Conservation (phyloP, 163 green algal genomes). For the Coccomyxa subellipsoidea region DNA sequence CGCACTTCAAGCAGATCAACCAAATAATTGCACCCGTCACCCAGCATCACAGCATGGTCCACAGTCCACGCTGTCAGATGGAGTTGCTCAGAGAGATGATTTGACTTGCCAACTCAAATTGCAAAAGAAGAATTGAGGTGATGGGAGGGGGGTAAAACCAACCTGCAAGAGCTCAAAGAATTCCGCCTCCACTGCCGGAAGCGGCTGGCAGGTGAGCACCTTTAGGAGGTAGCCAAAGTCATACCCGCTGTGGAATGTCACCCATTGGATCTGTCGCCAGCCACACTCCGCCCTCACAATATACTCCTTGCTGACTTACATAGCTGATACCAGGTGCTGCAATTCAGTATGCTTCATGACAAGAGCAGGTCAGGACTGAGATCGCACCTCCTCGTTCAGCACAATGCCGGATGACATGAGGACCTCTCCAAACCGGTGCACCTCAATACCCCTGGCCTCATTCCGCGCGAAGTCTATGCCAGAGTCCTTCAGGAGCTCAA, state of each 20-base stretch:
- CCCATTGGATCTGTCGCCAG: constrained; percentile 70
- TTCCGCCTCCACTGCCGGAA: constrained; percentile 83
- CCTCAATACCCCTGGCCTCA: constrained; percentile 86
- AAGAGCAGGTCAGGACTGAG: constrained; percentile 12
- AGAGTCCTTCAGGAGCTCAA: constrained; percentile 94
- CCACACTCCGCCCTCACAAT: not conserved
- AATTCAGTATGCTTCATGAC: not conserved
- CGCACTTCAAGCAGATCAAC: no score
- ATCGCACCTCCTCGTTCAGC: constrained; percentile 84
- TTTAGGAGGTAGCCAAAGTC: constrained; percentile 99
- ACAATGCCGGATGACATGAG: constrained; percentile 96
- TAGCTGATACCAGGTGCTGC: not conserved
- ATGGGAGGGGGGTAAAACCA: no score
- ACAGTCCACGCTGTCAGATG: no score
- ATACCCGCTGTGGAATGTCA: constrained; percentile 90
- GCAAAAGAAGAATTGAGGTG: no score
- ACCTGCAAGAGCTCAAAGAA: constrained; percentile 90
- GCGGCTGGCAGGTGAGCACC: constrained; percentile 77
- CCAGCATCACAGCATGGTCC: no score
- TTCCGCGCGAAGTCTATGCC: constrained; percentile 97
- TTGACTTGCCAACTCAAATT: no score
- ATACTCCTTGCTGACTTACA: not conserved
- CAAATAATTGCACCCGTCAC: no score
- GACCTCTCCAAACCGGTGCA: constrained; percentile 92
- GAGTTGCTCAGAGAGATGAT: no score